phyloP scores from a whole-genome alignment of 2,329 filamentous ascomycete species.

The Phaeosphaeriaceae sp. region DNA sequence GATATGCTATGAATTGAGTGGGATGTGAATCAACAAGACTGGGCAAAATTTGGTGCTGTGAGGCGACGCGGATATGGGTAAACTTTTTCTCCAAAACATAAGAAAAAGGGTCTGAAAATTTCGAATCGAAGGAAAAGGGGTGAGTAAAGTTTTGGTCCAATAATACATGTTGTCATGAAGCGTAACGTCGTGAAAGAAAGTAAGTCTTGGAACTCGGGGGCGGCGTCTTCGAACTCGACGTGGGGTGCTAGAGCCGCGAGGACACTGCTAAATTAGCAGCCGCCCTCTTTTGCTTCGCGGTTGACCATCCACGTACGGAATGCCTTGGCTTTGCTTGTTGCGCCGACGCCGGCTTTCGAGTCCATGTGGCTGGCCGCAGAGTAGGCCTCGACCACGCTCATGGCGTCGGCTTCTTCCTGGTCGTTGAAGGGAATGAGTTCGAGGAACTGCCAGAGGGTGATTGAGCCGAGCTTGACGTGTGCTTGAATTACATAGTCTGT shows the following conservation, averaged over 20 bases:
- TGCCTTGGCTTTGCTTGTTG: constrained; percentile 30
- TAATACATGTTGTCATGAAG: background rate
- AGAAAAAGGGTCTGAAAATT: background rate
- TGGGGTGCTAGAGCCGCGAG: background rate
- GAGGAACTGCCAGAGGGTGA: constrained; percentile 36
- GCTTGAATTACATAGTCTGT: constrained; percentile 34
- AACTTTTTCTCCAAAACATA: background rate
- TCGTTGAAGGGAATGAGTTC: constrained; percentile 34
- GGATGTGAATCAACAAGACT: background rate
- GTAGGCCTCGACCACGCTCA: constrained; percentile 38
- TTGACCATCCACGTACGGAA: constrained; percentile 34
- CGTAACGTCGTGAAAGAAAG: background rate
- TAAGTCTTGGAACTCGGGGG: background rate
- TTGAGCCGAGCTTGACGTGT: constrained; percentile 34
- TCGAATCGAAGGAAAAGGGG: background rate
- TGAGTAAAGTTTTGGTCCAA: background rate
- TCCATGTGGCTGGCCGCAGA: constrained; percentile 37
- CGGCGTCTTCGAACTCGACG: no score
- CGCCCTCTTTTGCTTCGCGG: constrained; percentile 2
- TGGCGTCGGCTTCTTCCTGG: constrained; percentile 21
- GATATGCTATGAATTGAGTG: background rate
- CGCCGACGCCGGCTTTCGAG: constrained; percentile 20
- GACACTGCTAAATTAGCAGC: background rate
- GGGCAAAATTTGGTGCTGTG: background rate
- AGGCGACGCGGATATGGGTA: background rate